Percentiles rank a stretch among this genome's conserved stretches.
Evolutionary conservation across 768 basidiomycete species (phyloP).

Genomic region (Boletus rubroflammeus): DNA sequence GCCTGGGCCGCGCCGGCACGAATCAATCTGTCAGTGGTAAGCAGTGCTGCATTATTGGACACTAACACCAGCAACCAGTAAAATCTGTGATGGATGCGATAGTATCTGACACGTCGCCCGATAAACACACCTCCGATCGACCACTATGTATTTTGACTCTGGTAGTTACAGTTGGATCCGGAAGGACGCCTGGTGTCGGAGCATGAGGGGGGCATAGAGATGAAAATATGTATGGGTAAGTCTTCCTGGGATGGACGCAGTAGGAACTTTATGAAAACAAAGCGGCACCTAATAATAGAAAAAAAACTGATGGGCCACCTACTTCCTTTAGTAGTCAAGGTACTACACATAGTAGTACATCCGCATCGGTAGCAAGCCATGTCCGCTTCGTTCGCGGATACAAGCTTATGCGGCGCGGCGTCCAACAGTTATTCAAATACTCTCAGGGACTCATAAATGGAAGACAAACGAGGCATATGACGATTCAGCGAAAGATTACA

Average conservation of each 20-base stretch:
- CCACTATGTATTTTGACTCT: too few relatives aligned
- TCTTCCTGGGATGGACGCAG: too few relatives aligned
- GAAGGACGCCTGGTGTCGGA: constrained; percentile 55
- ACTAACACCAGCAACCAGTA: too few relatives aligned
- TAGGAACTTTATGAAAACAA: too few relatives aligned
- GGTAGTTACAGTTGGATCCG: constrained; percentile 41
- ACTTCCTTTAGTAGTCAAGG: neutral
- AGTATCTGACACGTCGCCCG: neutral
- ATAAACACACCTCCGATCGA: neutral
- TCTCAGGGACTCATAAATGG: neutral
- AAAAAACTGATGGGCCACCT: neutral
- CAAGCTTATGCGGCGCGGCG: neutral
- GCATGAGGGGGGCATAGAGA: constrained; percentile 52
- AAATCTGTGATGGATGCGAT: too few relatives aligned
- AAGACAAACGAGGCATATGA: neutral
- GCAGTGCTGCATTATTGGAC: too few relatives aligned
- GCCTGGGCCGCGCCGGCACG: too few relatives aligned
- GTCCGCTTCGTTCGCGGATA: neutral
- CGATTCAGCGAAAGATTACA: neutral
- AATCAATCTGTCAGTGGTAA: too few relatives aligned
- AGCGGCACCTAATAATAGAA: neutral
- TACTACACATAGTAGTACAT: neutral
- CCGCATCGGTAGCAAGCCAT: neutral
- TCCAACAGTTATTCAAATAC: neutral
- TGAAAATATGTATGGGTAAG: constrained; percentile 47